Evolutionary conservation across 345 rosid genomes (phyloP).

Genomic region (Carallia pectinifolia): DNA sequence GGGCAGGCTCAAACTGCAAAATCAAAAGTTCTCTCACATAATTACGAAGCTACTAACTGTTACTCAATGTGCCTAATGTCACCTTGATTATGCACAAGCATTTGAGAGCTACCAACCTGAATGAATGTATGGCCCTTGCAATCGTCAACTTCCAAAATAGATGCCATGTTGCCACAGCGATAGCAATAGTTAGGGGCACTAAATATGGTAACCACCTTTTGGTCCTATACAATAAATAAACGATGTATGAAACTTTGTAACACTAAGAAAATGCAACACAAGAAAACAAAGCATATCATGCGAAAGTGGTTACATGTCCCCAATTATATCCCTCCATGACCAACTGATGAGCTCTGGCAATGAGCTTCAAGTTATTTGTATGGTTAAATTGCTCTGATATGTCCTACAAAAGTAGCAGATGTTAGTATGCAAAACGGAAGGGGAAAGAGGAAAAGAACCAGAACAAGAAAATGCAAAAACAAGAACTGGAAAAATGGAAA

Average conservation of each 20-base stretch:
- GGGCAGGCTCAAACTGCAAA: constrained; percentile 95
- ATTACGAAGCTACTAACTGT: not conserved
- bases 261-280: constrained; percentile 3
- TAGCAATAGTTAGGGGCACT: constrained; percentile 97
- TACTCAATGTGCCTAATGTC: not conserved
- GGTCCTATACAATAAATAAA: constrained; percentile 51
- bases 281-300: constrained; percentile 2
- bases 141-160: constrained; percentile 90
- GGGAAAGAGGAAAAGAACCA: not conserved
- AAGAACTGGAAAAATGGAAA: not conserved
- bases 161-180: constrained; percentile 98
- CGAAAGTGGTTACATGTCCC: constrained; percentile 72
- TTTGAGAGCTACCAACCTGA: constrained; percentile 52
- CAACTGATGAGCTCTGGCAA: constrained; percentile 93
- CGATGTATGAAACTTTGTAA: constrained; percentile 1
- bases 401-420: constrained; percentile 46
- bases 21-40: not conserved
- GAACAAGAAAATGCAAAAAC: not conserved
- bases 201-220: constrained; percentile 94
- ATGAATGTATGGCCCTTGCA: constrained; percentile 91
- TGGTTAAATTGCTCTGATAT: constrained; percentile 96
- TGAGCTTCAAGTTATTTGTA: constrained; percentile 80
- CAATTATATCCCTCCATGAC: constrained; percentile 98
- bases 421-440: not conserved
- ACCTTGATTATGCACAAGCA: not conserved